Percentiles rank a stretch among this genome's conserved stretches.
These are phyloP conservation scores for Phytophthora ohioensis DNA, from an alignment of 352 stramenopile genomes.

Conservation along the genomic window DNA sequence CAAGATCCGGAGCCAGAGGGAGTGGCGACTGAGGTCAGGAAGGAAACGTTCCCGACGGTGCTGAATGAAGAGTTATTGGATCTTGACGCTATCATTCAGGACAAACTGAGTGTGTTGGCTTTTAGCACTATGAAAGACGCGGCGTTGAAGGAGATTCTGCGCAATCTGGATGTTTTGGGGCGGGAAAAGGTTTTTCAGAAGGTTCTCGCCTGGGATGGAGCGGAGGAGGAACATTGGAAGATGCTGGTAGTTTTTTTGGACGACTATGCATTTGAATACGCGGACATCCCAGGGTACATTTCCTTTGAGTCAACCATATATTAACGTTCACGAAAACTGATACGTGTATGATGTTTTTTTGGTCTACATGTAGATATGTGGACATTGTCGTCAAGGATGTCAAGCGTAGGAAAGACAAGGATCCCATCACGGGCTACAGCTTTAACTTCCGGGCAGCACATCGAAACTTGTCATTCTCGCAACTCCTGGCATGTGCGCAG, in stretches of 20 bases:
- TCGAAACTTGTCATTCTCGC: slow-evolving; percentile 42
- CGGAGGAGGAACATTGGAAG: slow-evolving; percentile 27
- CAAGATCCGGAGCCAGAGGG: slow-evolving; percentile 37
- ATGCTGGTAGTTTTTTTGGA: slow-evolving; percentile 53
- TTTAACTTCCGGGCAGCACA: slow-evolving; percentile 54
- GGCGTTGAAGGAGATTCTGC: slow-evolving; percentile 16
- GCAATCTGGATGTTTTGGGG: slow-evolving; percentile 31
- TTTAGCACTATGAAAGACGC: slow-evolving; percentile 11
- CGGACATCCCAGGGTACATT: slow-evolving; percentile 50
- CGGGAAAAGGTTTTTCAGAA: slow-evolving; percentile 40
- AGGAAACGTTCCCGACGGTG: slow-evolving; percentile 33
- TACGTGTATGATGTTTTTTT: not conserved
- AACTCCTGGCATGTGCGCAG: slow-evolving; percentile 41
- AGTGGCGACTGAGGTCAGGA: slow-evolving; percentile 26
- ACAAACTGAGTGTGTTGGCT: slow-evolving; percentile 18
- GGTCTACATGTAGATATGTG: slow-evolving; percentile 23
- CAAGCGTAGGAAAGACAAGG: slow-evolving; percentile 16
- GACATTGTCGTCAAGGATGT: slow-evolving; percentile 59
- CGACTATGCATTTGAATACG: slow-evolving; percentile 47
- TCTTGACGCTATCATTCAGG: slow-evolving; percentile 31
- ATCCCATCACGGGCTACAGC: slow-evolving; percentile 16
- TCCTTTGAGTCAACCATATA: not conserved
- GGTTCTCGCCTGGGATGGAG: slow-evolving; percentile 23
- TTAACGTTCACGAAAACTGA: not conserved
- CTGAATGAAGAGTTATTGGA: slow-evolving; percentile 29